phyloP scores from a whole-genome alignment of 805 yeast species.

The Zygotorulaspora danielsina region DNA sequence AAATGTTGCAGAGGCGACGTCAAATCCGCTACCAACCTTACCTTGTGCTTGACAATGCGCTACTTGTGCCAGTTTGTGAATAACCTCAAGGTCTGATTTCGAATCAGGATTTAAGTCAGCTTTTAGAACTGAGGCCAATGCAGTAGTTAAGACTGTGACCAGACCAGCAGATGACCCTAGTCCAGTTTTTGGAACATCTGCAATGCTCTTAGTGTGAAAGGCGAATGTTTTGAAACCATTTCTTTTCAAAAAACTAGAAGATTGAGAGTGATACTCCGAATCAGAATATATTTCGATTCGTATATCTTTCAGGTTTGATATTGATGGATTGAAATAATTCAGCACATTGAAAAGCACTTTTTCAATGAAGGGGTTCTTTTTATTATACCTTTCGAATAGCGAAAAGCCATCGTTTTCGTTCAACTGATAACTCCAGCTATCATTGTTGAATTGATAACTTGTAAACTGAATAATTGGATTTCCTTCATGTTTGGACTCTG shows the following conservation, averaged over 20 bases:
- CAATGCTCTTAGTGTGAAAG: conserved; percentile 57
- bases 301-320: conserved; percentile 32
- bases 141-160: conserved; percentile 73
- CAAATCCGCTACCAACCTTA: conserved; percentile 95
- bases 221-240: conserved; percentile 46
- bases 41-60: conserved; percentile 94
- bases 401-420: conserved; percentile 17
- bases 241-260: conserved; percentile 37
- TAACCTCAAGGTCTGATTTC: conserved; percentile 27
- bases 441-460: conserved; percentile 76
- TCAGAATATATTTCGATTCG: conserved; percentile 72
- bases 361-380: conserved; percentile 68
- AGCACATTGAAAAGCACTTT: conserved; percentile 55
- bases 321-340: conserved; percentile 44
- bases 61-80: conserved; percentile 83
- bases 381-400: conserved; percentile 33
- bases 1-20: conserved; percentile 90
- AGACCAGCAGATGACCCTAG: conserved; percentile 95
- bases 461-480: conserved; percentile 40
- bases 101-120: conserved; percentile 34
- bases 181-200: conserved; percentile 86
- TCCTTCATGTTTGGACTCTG: conserved; percentile 6
- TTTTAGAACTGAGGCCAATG: conserved; percentile 50
- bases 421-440: conserved; percentile 60
- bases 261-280: conserved; percentile 82